A percentile compares a stretch with the other conserved stretches of the same genome.
Evolutionary conservation across 176 grass and related monocot genomes (phyloP).

Genomic region (Lolium perenne): DNA sequence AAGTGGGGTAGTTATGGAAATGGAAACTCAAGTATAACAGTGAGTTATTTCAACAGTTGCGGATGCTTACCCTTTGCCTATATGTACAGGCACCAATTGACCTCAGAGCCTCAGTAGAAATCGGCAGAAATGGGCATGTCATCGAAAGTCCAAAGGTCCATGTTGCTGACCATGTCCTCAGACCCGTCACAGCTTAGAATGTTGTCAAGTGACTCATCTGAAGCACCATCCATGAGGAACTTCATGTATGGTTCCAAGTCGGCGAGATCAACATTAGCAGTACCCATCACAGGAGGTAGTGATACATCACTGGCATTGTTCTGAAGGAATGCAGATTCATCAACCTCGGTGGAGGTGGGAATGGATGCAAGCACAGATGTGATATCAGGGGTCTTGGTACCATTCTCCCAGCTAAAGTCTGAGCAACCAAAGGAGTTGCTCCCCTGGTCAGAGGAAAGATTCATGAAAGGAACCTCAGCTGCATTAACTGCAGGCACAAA

Average conservation of each 20-base stretch:
- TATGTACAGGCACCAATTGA: constrained; percentile 46
- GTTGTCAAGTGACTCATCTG: constrained; percentile 56
- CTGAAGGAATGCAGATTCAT: constrained; percentile 44
- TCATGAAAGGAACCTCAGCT: constrained; percentile 44
- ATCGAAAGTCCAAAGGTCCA: constrained; percentile 86
- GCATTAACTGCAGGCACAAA: constrained; percentile 36
- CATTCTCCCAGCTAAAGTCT: constrained; percentile 52
- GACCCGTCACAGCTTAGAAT: constrained; percentile 54
- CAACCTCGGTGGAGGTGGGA: constrained; percentile 27
- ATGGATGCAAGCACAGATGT: constrained; percentile 45
- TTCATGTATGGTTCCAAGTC: constrained; percentile 72
- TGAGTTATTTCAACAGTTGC: background rate
- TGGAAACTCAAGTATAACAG: constrained; percentile 16
- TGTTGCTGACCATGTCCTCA: constrained; percentile 48
- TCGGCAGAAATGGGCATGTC: constrained; percentile 51
- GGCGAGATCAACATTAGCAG: constrained; percentile 38
- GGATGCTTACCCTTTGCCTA: constrained; percentile 39
- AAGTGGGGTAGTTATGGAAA: background rate
- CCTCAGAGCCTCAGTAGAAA: constrained; percentile 35
- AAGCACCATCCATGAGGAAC: constrained; percentile 60
- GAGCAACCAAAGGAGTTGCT: constrained; percentile 63
- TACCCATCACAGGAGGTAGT: constrained; percentile 33
- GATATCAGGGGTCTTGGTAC: constrained; percentile 47
- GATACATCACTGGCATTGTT: background rate
- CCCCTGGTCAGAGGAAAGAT: constrained; percentile 73